phyloP scores from a whole-genome alignment of 2,329 filamentous ascomycete genomes.

The Cladosporium velox region DNA sequence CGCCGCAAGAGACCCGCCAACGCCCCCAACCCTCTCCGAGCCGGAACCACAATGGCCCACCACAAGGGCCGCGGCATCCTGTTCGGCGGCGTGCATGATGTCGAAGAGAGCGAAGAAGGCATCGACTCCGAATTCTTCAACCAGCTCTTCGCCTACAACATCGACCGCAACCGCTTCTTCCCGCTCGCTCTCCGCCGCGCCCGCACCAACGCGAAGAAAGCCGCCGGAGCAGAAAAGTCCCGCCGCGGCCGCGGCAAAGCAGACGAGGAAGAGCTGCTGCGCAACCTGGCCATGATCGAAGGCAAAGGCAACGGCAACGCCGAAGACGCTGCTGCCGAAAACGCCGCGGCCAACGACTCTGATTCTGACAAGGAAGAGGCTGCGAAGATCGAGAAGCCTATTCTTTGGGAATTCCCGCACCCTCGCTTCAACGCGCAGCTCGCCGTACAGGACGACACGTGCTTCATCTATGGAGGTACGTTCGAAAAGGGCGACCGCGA shows the following conservation, averaged over 20 bases:
- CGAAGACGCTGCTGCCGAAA: slow-evolving; percentile 42
- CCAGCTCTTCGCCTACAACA: slow-evolving; percentile 85
- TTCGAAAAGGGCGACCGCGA: slow-evolving; percentile 94
- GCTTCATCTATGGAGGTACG: slow-evolving; percentile 94
- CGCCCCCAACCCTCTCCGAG: slow-evolving; percentile 76
- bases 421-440: slow-evolving; percentile 87
- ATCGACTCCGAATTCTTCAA: slow-evolving; percentile 99
- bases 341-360: slow-evolving; percentile 24
- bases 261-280: slow-evolving; percentile 85
- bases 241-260: slow-evolving; percentile 77
- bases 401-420: slow-evolving; percentile 81
- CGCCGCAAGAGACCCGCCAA: slow-evolving; percentile 90
- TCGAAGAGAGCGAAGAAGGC: slow-evolving; percentile 61
- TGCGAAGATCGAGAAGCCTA: slow-evolving; percentile 54
- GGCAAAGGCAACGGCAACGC: slow-evolving; percentile 59
- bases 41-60: slow-evolving; percentile 89
- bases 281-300: slow-evolving; percentile 83
- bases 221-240: slow-evolving; percentile 52
- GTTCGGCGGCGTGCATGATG: slow-evolving; percentile 83
- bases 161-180: slow-evolving; percentile 94
- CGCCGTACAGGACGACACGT: slow-evolving; percentile 84
- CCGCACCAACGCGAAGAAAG: slow-evolving; percentile 57
- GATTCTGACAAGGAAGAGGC: slow-evolving; percentile 59
- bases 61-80: slow-evolving; percentile 91
- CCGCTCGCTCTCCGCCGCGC: slow-evolving; percentile 75